These are phyloP conservation scores for Boletus rubescentipes DNA, from an alignment of 768 basidiomycete genomes.

Conservation along the genomic window DNA sequence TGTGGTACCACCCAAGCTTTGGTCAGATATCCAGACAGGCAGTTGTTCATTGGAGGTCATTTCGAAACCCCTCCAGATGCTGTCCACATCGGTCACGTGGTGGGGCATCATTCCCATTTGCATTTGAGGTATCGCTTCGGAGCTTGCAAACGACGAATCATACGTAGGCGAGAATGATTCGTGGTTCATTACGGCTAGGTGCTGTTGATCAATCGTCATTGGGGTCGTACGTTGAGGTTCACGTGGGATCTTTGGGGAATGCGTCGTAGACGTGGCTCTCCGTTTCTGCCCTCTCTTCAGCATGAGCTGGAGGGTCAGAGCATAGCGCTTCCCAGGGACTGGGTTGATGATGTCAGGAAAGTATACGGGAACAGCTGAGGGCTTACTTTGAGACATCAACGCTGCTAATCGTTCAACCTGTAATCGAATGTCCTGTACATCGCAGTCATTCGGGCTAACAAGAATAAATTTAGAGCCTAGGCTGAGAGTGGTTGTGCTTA, in stretches of 20 bases:
- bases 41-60: slow-evolving; percentile 70
- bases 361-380: neutral
- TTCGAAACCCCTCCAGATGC: slow-evolving; percentile 77
- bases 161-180: slow-evolving; percentile 62
- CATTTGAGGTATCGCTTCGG: slow-evolving; percentile 33
- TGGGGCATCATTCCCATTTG: slow-evolving; percentile 30
- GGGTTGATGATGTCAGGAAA: slow-evolving; percentile 10
- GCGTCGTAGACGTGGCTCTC: slow-evolving; percentile 50
- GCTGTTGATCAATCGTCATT: slow-evolving; percentile 47
- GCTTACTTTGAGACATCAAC: slow-evolving; percentile 77
- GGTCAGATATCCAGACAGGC: slow-evolving; percentile 85
- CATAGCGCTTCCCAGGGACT: slow-evolving; percentile 95
- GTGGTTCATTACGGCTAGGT: slow-evolving; percentile 35
- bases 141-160: slow-evolving; percentile 40
- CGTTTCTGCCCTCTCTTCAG: slow-evolving; percentile 73
- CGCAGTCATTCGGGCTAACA: slow-evolving; percentile 78
- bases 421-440: slow-evolving; percentile 67
- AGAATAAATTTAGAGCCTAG: neutral
- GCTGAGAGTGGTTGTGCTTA: slow-evolving; percentile 39
- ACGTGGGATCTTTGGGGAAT: slow-evolving; percentile 59
- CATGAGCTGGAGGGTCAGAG: slow-evolving; percentile 86
- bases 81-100: slow-evolving; percentile 45
- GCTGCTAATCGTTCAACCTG: slow-evolving; percentile 77
- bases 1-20: slow-evolving; percentile 71
- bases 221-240: slow-evolving; percentile 50